These are phyloP conservation scores for Paraphoma sp. DNA, from an alignment of 2,329 filamentous ascomycete genomes.

Conservation along the genomic window DNA sequence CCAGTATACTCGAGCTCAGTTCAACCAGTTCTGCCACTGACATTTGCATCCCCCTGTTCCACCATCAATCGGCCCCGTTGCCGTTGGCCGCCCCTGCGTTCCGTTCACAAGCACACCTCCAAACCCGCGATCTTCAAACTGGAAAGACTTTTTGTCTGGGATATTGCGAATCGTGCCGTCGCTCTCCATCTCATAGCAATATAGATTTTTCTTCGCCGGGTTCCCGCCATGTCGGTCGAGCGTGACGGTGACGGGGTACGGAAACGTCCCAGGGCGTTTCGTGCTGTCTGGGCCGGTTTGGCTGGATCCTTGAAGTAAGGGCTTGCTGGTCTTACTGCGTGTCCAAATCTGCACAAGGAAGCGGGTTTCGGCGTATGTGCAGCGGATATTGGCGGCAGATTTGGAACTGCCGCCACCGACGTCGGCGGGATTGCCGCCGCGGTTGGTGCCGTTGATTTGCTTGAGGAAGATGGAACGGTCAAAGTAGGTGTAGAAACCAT, in stretches of 20 bases:
- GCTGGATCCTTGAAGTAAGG: slow-evolving; percentile 36
- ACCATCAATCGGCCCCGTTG: slow-evolving; percentile 60
- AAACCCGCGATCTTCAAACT: slow-evolving; percentile 60
- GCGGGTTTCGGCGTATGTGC: slow-evolving; percentile 67
- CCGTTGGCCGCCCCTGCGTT: slow-evolving; percentile 52
- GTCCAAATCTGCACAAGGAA: slow-evolving; percentile 71
- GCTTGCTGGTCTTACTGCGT: slow-evolving; percentile 48
- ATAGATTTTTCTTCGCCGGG: slow-evolving; percentile 61
- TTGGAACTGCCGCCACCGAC: slow-evolving; percentile 57
- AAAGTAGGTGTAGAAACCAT: slow-evolving; percentile 93
- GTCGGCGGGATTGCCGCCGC: slow-evolving; percentile 53
- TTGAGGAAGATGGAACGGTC: slow-evolving; percentile 85
- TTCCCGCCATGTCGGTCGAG: slow-evolving; percentile 67
- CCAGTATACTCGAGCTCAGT: background rate
- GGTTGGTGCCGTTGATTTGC: slow-evolving; percentile 58
- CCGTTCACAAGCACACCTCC: slow-evolving; percentile 61
- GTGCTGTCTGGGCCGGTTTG: slow-evolving; percentile 52
- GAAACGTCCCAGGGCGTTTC: slow-evolving; percentile 63
- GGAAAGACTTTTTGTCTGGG: slow-evolving; percentile 52
- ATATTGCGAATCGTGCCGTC: slow-evolving; percentile 51
- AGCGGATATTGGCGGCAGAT: slow-evolving; percentile 55
- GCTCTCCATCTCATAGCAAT: slow-evolving; percentile 65
- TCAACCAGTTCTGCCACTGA: slow-evolving; percentile 63
- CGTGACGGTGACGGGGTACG: slow-evolving; percentile 66
- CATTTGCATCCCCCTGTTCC: slow-evolving; percentile 67